phyloP scores from a whole-genome alignment of 2,329 filamentous ascomycete species.

The Pseudopyricularia cyperi region DNA sequence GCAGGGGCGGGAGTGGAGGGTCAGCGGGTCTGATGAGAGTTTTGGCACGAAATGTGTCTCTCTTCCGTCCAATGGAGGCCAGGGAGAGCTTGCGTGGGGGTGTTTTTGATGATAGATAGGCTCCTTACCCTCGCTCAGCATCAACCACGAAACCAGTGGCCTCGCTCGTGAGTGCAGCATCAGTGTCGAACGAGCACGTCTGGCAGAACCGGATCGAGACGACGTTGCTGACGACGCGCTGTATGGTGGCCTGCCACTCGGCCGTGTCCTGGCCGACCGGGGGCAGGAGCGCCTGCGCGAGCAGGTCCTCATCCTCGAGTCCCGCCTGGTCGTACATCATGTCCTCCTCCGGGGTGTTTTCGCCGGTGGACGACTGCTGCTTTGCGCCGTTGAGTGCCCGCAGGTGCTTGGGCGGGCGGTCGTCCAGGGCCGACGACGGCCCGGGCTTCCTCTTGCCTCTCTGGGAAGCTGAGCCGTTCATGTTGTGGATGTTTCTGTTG shows the following conservation, averaged over 20 bases:
- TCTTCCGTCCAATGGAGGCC: no score
- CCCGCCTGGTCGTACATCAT: constrained; percentile 5
- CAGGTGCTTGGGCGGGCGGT: constrained; percentile 12
- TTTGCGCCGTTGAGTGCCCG: constrained; percentile 11
- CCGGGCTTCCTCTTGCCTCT: constrained; percentile 14
- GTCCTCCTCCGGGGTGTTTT: constrained; percentile 10
- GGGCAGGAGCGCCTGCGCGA: constrained; percentile 9
- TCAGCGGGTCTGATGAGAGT: background rate
- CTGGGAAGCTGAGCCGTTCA: constrained; percentile 10
- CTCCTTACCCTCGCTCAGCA: constrained; percentile 65
- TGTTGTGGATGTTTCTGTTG: constrained; percentile 1
- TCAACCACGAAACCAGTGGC: constrained; percentile 97
- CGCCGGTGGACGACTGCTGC: constrained; percentile 8
- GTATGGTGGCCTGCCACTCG: constrained; percentile 85
- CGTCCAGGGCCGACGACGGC: constrained; percentile 7
- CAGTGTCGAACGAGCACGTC: constrained; percentile 97
- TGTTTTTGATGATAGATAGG: background rate
- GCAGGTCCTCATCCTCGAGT: constrained; percentile 4
- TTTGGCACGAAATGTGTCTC: no score
- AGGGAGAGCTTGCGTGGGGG: no score
- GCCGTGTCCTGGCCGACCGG: constrained; percentile 15
- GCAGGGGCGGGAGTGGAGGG: no score
- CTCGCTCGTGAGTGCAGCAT: constrained; percentile 83
- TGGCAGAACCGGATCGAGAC: constrained; percentile 99
- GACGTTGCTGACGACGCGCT: constrained; percentile 85